Percentiles rank a stretch among this genome's conserved stretches.
phyloP scores from a whole-genome alignment of 1,284 basidiomycete species.

The Ceratobasidium sp. region DNA sequence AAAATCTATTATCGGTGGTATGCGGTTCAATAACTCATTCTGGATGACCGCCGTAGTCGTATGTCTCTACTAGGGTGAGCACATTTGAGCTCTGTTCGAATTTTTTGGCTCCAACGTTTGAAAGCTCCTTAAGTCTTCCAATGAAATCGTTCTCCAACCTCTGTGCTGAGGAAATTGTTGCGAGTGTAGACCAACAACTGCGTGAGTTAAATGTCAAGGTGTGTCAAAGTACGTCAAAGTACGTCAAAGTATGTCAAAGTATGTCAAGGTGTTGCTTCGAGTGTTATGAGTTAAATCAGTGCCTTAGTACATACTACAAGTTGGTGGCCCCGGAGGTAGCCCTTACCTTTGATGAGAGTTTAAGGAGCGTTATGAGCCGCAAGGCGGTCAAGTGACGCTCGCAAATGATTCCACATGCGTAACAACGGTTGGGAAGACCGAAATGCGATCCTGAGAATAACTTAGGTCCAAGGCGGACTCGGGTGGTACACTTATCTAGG shows the following conservation, averaged over 20 bases:
- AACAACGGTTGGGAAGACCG: background rate
- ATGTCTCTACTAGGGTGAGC: conserved; percentile 27
- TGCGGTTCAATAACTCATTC: conserved; percentile 19
- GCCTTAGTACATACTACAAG: conserved; percentile 41
- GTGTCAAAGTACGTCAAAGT: too few relatives aligned
- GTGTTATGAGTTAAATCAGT: background rate
- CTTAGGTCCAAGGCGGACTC: conserved; percentile 45
- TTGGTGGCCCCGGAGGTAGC: conserved; percentile 45
- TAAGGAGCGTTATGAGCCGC: background rate
- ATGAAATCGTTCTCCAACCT: conserved; percentile 37
- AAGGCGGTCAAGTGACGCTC: conserved; percentile 22
- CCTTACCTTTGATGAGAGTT: conserved; percentile 38
- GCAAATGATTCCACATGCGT: conserved; percentile 45
- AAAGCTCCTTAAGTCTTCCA: too few relatives aligned
- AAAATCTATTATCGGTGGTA: background rate
- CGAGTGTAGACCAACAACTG: conserved; percentile 19
- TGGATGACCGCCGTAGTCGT: conserved; percentile 4
- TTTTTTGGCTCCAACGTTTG: background rate
- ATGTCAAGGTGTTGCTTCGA: background rate
- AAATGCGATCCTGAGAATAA: too few relatives aligned
- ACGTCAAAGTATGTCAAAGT: too few relatives aligned
- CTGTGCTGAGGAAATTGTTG: conserved; percentile 26
- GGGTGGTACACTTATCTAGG: conserved; percentile 46
- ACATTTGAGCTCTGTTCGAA: background rate
- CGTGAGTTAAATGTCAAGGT: background rate